Evolutionary conservation across 768 basidiomycete genomes (phyloP).

Genomic region (Naganishia onofrii): DNA sequence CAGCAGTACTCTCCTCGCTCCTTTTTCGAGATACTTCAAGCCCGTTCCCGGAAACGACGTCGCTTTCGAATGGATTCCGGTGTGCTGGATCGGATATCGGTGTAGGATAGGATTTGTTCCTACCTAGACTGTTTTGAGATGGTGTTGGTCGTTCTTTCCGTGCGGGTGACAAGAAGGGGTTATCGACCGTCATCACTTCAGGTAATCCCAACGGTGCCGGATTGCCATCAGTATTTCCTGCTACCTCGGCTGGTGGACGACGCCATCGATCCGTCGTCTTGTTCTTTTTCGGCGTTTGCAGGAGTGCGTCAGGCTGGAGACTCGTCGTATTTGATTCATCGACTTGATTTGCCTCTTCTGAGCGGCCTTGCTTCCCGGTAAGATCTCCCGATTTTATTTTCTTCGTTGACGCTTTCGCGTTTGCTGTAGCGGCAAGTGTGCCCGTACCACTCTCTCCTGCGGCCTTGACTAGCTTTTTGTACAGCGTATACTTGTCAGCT

Average conservation of each 20-base stretch:
- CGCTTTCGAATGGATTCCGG: conserved; percentile 27
- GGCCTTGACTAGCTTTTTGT: conserved; percentile 26
- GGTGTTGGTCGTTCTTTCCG: not conserved
- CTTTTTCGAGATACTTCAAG: not conserved
- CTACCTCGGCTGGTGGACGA: not conserved
- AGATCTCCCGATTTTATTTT: not conserved
- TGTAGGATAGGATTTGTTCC: not conserved
- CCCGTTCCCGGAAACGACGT: not conserved
- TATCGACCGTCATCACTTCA: not conserved
- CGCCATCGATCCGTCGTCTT: conserved; percentile 22
- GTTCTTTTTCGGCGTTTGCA: conserved; percentile 18
- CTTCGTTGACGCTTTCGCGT: not conserved
- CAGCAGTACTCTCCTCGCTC: not conserved
- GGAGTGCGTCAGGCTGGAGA: not conserved
- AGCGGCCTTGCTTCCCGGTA: not conserved
- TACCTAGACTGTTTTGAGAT: not conserved
- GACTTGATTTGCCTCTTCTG: not conserved
- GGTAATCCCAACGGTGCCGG: not conserved
- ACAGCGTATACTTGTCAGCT: conserved; percentile 31
- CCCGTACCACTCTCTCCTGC: not conserved
- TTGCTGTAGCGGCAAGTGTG: not conserved
- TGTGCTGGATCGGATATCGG: conserved; percentile 13
- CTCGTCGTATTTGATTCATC: not conserved
- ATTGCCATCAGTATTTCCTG: not conserved
- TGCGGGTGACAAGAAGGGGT: conserved; percentile 15